A percentile compares a stretch with the other conserved stretches of the same genome.
phyloP scores from a whole-genome alignment of 176 grass and related monocot genomes.

The Carex kokanica region DNA sequence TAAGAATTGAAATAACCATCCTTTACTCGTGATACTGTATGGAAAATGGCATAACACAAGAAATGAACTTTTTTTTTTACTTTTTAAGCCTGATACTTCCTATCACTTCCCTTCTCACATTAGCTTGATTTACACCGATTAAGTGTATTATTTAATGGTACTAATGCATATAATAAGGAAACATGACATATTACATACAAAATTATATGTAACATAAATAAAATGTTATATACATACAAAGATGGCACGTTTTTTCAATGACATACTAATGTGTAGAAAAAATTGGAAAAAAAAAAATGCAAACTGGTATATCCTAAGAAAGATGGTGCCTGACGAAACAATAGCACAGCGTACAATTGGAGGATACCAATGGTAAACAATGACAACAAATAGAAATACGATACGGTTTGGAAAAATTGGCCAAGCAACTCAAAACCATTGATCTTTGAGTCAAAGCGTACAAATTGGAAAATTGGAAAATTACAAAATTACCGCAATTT shows the following conservation, averaged over 20 bases:
- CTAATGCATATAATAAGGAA: background rate
- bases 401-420: background rate
- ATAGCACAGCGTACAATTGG: background rate
- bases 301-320: background rate
- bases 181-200: background rate
- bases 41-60: background rate
- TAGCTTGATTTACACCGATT: background rate
- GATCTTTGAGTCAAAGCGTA: background rate
- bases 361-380: background rate
- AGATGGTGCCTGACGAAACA: background rate
- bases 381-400: background rate
- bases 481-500: constrained; percentile 78
- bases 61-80: background rate
- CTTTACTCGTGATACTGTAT: background rate
- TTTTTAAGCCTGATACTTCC: no score
- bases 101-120: no score
- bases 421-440: background rate
- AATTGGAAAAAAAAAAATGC: background rate
- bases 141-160: background rate
- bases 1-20: background rate
- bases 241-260: background rate
- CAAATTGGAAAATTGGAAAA: background rate
- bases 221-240: background rate
- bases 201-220: background rate
- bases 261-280: background rate